A percentile compares a stretch with the other conserved stretches of the same genome.
phyloP scores from a whole-genome alignment of 306 rosid species.

The Pyrus betulifolia region DNA sequence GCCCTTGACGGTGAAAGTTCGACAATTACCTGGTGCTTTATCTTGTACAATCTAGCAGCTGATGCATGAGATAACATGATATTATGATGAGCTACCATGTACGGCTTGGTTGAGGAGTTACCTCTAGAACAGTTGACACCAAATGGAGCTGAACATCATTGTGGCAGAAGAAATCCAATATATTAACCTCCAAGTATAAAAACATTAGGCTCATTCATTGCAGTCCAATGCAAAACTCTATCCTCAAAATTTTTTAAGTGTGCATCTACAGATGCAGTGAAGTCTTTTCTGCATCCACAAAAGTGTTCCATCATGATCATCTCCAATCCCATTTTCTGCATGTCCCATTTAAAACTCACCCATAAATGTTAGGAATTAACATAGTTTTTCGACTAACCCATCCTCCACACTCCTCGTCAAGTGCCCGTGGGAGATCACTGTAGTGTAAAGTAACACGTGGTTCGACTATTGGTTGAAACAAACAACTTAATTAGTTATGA shows the following conservation, averaged over 20 bases:
- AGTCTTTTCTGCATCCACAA: conserved; percentile 55
- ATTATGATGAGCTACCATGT: conserved; percentile 46
- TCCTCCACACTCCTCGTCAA: conserved; percentile 72
- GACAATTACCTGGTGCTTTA: conserved; percentile 35
- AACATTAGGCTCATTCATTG: conserved; percentile 60
- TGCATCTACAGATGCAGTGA: conserved; percentile 48
- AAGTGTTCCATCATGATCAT: not conserved
- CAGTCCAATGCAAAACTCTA: conserved; percentile 50
- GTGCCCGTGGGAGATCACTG: conserved; percentile 47
- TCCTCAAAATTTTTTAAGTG: conserved; percentile 74
- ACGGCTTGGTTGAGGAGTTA: conserved; percentile 59
- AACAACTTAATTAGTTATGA: too few relatives aligned
- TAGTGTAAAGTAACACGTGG: conserved; percentile 61
- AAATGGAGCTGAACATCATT: conserved; percentile 53
- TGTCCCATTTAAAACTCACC: not conserved
- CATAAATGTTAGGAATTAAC: conserved; percentile 24
- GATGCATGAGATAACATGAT: conserved; percentile 66
- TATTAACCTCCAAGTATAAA: conserved; percentile 39
- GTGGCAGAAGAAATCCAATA: conserved; percentile 39
- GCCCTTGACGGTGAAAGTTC: not conserved
- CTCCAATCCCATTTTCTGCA: not conserved
- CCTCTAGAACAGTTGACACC: conserved; percentile 32
- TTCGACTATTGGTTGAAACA: conserved; percentile 44
- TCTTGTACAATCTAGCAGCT: conserved; percentile 38
- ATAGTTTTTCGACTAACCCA: conserved; percentile 52